Conservation (phyloP, 1,284 basidiomycete genomes). For the Cryptococcus sp. region DNA sequence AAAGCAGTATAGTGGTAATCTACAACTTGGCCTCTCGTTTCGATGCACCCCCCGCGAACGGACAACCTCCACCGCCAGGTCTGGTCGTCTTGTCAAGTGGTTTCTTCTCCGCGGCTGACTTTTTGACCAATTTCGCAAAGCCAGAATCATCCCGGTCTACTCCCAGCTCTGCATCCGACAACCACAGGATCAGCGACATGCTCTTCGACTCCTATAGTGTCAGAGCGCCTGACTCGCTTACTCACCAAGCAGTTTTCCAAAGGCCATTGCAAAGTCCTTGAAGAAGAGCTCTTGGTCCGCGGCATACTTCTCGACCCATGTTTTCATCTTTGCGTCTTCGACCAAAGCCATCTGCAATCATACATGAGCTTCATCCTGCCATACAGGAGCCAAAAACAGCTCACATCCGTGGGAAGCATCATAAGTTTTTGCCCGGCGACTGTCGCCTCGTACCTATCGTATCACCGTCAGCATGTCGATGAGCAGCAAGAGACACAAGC, state of each 20-base stretch:
- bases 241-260: constrained; percentile 51
- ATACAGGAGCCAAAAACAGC: constrained; percentile 13
- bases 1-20: background rate
- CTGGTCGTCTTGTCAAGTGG: constrained; percentile 37
- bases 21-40: constrained; percentile 24
- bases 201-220: background rate
- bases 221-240: background rate
- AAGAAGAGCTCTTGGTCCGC: constrained; percentile 60
- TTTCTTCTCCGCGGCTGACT: constrained; percentile 47
- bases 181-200: background rate
- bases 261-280: constrained; percentile 57
- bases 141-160: constrained; percentile 53
- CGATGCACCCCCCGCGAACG: constrained; percentile 38
- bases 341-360: constrained; percentile 53
- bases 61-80: constrained; percentile 42
- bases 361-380: constrained; percentile 11
- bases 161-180: constrained; percentile 48
- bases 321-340: constrained; percentile 51
- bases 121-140: constrained; percentile 47
- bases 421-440: constrained; percentile 58
- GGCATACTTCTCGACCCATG: constrained; percentile 57
- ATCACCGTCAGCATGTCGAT: background rate
- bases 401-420: constrained; percentile 60
- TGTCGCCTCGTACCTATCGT: constrained; percentile 48
- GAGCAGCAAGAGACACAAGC: background rate